Conservation (phyloP, 805 yeast genomes). For the Ogataea nitratoaversa region DNA sequence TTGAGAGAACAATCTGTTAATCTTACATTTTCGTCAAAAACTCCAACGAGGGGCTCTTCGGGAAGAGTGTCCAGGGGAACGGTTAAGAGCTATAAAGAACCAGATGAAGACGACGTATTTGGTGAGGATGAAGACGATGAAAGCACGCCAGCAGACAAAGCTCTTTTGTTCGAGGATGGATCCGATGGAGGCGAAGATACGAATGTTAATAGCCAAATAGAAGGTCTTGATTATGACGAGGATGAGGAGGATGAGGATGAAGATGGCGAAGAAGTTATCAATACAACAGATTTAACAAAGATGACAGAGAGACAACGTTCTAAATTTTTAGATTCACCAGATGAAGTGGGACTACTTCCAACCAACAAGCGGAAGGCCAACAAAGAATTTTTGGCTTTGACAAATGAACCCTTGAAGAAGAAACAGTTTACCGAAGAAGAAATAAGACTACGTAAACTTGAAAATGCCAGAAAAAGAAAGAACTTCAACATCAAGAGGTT, state of each 20-base stretch:
- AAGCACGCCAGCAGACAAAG: conserved; percentile 1
- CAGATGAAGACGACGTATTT: conserved; percentile 18
- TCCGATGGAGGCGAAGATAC: conserved; percentile 13
- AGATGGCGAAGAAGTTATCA: conserved; percentile 39
- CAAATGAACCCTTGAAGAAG: conserved; percentile 42
- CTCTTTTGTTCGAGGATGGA: conserved; percentile 9
- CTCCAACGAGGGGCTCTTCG: background rate
- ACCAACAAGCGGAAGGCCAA: conserved; percentile 8
- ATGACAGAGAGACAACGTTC: conserved; percentile 58
- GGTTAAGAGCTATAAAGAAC: conserved; percentile 17
- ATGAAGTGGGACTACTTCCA: conserved; percentile 17
- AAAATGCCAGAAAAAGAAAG: conserved; percentile 82
- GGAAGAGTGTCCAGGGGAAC: conserved; percentile 10
- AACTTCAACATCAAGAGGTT: conserved; percentile 76
- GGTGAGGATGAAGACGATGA: conserved; percentile 22
- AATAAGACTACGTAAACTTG: conserved; percentile 74
- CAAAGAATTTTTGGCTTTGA: conserved; percentile 31
- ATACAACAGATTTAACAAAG: conserved; percentile 39
- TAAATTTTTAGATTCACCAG: conserved; percentile 33
- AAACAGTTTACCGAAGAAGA: conserved; percentile 78
- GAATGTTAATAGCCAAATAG: conserved; percentile 9
- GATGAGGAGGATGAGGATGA: conserved; percentile 28
- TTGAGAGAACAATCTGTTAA: background rate
- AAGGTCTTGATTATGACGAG: conserved; percentile 9
- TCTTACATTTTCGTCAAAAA: background rate